These are phyloP conservation scores for peach (Prunus persica) DNA, from an alignment of 306 rosid genomes.

Conservation along the genomic window Prunus_persica_NCBIv2 NC_034010.1:3449001-3449500, in stretches of 20 bases:
- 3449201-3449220: no score
- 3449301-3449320: neutral
- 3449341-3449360: neutral
- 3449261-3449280: no score
- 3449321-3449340: neutral
- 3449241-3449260: no score
- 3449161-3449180: no score
- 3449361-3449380: neutral
- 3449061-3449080: neutral
- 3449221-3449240: no score
- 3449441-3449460: neutral
- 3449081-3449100: no score
- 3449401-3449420: neutral
- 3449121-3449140: no score
- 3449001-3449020: neutral
- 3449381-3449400: neutral
- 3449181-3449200: no score
- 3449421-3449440: slow-evolving; percentile 4
- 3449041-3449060: neutral
- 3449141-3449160: no score
- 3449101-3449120: no score
- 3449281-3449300: no score
- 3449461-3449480: neutral
- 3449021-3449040: neutral
- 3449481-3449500: neutral